Percentiles rank a stretch among this genome's conserved stretches.
Evolutionary conservation across 2,329 filamentous ascomycete genomes (phyloP).

Genomic region (Venturiaceae sp.): DNA sequence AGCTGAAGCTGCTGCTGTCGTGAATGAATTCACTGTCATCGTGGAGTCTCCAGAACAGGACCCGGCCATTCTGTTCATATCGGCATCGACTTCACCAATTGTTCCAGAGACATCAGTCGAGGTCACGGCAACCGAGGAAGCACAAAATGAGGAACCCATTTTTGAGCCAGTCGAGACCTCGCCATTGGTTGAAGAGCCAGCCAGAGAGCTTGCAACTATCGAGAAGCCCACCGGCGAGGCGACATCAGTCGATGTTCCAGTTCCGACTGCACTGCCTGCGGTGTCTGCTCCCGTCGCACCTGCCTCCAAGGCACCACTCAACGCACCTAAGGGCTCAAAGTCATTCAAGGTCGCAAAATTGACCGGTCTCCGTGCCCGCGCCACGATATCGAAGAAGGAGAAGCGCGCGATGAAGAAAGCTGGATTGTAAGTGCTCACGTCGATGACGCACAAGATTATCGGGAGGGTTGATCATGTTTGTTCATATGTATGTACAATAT

Average conservation of each 20-base stretch:
- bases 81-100: neutral
- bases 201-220: neutral
- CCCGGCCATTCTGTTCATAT: neutral
- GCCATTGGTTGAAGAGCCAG: neutral
- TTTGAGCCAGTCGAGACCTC: neutral
- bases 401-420: neutral
- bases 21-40: too few relatives aligned
- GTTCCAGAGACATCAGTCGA: neutral
- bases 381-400: neutral
- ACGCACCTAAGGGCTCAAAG: neutral
- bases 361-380: neutral
- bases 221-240: neutral
- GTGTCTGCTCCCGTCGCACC: neutral
- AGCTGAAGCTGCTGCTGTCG: too few relatives aligned
- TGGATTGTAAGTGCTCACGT: neutral
- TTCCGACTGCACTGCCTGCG: too few relatives aligned
- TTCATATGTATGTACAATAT: too few relatives aligned
- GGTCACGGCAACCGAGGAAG: neutral
- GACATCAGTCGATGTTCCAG: neutral
- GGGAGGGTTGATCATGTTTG: too few relatives aligned
- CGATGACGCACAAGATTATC: too few relatives aligned
- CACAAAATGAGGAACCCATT: too few relatives aligned
- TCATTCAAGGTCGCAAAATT: neutral
- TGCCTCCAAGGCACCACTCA: neutral
- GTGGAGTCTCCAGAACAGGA: too few relatives aligned